Evolutionary conservation across 306 rosid species (phyloP).

Genomic region (Cucurbita pepo): DNA sequence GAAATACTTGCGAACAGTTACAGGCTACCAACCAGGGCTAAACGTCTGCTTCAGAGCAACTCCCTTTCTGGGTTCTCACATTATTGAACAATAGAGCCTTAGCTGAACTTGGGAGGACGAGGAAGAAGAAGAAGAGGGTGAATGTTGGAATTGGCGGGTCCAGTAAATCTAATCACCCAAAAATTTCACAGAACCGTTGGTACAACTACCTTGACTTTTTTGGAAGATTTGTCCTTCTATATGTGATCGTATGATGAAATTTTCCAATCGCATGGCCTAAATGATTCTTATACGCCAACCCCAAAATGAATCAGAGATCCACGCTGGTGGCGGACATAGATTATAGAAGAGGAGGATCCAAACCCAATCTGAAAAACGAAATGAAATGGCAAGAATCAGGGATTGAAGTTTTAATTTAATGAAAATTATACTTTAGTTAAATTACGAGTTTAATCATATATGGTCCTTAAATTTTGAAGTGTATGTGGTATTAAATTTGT

Average conservation of each 20-base stretch:
- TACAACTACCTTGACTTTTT: neutral
- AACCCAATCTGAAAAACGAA: too few species aligned
- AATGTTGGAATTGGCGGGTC: constrained; percentile 6
- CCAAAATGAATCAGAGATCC: neutral
- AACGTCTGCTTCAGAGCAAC: constrained; percentile 1
- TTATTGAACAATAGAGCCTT: neutral
- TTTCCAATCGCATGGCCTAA: neutral
- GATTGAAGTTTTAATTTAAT: too few species aligned
- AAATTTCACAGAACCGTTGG: constrained; percentile 4
- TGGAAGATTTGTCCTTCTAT: neutral
- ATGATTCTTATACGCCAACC: neutral
- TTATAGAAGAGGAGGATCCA: neutral
- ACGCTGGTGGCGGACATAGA: neutral
- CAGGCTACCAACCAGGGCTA: constrained; percentile 42
- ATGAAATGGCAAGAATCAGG: too few species aligned
- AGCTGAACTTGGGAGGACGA: neutral
- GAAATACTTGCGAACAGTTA: constrained; percentile 26
- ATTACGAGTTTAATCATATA: too few species aligned
- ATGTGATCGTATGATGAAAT: neutral
- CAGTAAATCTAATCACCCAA: constrained; percentile 1
- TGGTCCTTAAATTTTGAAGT: too few species aligned
- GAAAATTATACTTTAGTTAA: too few species aligned
- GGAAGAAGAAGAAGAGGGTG: neutral
- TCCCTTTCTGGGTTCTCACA: constrained; percentile 26
- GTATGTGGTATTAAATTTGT: too few species aligned